Base-by-base conservation (phyloP, 2,329 filamentous ascomycete species). In the Trichoderma semiorbis region DNA sequence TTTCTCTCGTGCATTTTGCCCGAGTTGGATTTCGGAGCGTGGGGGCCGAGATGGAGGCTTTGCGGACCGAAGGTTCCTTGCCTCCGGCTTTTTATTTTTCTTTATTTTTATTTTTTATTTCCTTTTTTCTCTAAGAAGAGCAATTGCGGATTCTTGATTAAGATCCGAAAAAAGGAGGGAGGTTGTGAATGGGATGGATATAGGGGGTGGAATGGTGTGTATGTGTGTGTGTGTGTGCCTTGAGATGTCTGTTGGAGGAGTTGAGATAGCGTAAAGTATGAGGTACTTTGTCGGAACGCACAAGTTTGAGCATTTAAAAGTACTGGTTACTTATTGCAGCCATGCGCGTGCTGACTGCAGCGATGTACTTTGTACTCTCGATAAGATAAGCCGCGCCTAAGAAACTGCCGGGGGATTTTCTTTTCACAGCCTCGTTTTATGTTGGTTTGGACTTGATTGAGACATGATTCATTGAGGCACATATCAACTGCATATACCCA, bases 381-480 rank as follows among this genome's bases (percentile, higher is more conserved):
- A 69, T 69, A 61, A 64, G 62, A 64, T 64, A 64, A 69, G 66
- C 55, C 11, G 14, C 26, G 18, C 34, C 14, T 34, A 69, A 69
- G 28, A 39, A 36, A 26, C 28, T 34, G 26, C 21, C 50, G 14
- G 30, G 28, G 16, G n/a, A 5, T 62, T 69, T 68, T 61, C 36
- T 21, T 14, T 69, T 39, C 26, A 21, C 28, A 60, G 66, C 36
- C 26, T 69, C 66, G 66, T 50, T 50, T 69, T 61, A 28, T 28
- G 47, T 39, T 57, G 63, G 47, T 28, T 57, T 57, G 12, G 30
- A 66, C 3, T 34, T 53, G 11, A 34, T 63, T 65, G 34, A 63
- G 8, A 30, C 36, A 18, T 32, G 55, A 32, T 11, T 12, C 16
- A 3, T 21, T 8, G 26, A 67, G 34, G 32, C 50, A 24, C 53